Evolutionary conservation across 192 early-diverging fungal genomes (phyloP).

Genomic region (Linnemannia zychae): DNA sequence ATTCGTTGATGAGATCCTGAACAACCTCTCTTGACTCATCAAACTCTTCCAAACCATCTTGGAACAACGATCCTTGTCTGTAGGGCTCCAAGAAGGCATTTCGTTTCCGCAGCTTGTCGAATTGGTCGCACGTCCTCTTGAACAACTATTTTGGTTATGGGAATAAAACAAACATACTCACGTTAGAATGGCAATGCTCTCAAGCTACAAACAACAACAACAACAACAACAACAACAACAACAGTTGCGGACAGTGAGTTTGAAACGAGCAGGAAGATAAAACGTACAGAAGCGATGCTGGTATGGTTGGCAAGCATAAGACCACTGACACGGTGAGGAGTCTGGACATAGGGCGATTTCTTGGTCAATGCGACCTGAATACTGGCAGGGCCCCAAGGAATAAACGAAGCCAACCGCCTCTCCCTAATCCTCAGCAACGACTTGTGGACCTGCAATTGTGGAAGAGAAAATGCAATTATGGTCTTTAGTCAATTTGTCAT

Average conservation of each 20-base stretch:
- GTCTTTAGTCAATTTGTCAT: not conserved
- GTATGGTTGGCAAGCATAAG: conserved; percentile 99
- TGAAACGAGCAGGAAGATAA: too few relatives aligned
- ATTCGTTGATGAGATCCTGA: conserved; percentile 93
- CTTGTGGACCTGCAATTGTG: conserved; percentile 90
- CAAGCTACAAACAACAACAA: too few relatives aligned
- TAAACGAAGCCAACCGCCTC: conserved; percentile 93
- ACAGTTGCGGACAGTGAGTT: too few relatives aligned
- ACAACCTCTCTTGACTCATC: conserved; percentile 89
- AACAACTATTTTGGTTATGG: conserved; percentile 79
- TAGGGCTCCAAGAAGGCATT: conserved; percentile 98
- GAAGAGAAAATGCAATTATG: not conserved
- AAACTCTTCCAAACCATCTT: conserved; percentile 92
- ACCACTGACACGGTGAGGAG: conserved; percentile 94
- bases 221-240: too few relatives aligned
- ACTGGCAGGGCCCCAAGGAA: conserved; percentile 99
- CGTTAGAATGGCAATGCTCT: too few relatives aligned
- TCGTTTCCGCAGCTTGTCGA: conserved; percentile 92
- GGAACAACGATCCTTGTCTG: conserved; percentile 83
- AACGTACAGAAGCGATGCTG: conserved; percentile 60
- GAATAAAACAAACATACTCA: too few relatives aligned
- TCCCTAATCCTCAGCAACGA: conserved; percentile 96
- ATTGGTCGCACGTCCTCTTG: conserved; percentile 92
- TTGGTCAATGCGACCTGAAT: conserved; percentile 97
- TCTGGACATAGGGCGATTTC: conserved; percentile 93